phyloP scores from a whole-genome alignment of 495 filamentous ascomycete genomes.

The Penicillium nucicola region DNA sequence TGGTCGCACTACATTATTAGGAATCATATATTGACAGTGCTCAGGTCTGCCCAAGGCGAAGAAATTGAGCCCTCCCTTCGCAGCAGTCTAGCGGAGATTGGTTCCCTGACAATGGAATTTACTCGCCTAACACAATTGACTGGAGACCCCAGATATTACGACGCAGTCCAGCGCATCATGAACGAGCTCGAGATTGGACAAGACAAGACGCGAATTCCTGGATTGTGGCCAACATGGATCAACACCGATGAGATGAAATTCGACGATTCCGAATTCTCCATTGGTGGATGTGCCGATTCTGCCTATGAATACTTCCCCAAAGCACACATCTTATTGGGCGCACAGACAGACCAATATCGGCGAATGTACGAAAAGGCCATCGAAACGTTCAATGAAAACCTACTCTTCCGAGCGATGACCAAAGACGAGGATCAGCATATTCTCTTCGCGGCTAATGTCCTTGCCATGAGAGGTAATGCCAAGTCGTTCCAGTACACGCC shows the following conservation, averaged over 20 bases:
- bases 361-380: constrained; percentile 74
- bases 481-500: constrained; percentile 34
- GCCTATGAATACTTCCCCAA: constrained; percentile 98
- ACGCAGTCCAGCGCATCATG: constrained; percentile 86
- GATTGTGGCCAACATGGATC: constrained; percentile 78
- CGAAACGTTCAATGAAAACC: constrained; percentile 65
- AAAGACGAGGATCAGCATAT: constrained; percentile 67
- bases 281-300: constrained; percentile 89
- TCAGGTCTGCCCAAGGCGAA: constrained; percentile 33
- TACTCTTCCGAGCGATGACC: constrained; percentile 81
- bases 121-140: constrained; percentile 91
- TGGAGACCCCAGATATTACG: constrained; percentile 80
- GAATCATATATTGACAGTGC: constrained; percentile 6
- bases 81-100: constrained; percentile 74
- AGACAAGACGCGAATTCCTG: constrained; percentile 62
- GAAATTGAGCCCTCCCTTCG: constrained; percentile 37
- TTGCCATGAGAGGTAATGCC: constrained; percentile 17
- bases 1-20: neutral
- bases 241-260: constrained; percentile 57
- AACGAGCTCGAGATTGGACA: constrained; percentile 76
- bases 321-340: constrained; percentile 71
- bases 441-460: constrained; percentile 64
- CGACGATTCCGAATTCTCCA: constrained; percentile 56
- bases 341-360: constrained; percentile 70
- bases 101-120: constrained; percentile 86